These are phyloP conservation scores for Phytophthora chlamydospora DNA, from an alignment of 352 stramenopile species.

Conservation along the genomic window DNA sequence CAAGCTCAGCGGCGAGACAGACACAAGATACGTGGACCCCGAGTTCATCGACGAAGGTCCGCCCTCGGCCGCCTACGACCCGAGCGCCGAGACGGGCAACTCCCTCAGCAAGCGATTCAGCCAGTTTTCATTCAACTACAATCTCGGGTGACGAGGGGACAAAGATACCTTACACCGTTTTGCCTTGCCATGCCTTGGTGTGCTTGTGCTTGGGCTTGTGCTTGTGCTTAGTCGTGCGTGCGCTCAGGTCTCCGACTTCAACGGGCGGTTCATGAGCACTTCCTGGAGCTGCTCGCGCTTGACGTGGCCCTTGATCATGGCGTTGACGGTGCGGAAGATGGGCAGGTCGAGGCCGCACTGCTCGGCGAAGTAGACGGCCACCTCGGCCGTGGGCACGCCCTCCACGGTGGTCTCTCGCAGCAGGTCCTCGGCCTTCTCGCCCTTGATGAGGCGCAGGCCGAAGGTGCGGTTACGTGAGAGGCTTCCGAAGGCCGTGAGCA, in stretches of 20 bases:
- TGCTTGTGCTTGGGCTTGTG: no score
- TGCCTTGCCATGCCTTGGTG: neutral
- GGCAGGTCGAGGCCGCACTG: conserved; percentile 91
- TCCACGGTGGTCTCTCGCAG: conserved; percentile 91
- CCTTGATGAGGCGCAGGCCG: conserved; percentile 94
- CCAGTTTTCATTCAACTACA: conserved; percentile 92
- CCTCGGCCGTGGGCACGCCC: conserved; percentile 95
- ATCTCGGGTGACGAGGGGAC: conserved; percentile 44
- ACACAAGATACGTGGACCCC: conserved; percentile 89
- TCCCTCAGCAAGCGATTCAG: conserved; percentile 87
- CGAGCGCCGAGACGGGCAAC: conserved; percentile 62
- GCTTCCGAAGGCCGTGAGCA: conserved; percentile 96
- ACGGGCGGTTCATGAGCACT: conserved; percentile 81
- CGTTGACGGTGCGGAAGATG: conserved; percentile 89
- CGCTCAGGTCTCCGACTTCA: conserved; percentile 76
- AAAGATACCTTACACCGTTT: conserved; percentile 17
- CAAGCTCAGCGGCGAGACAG: conserved; percentile 84
- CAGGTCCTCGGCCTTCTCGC: conserved; percentile 94
- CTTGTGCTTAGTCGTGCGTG: neutral
- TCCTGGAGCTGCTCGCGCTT: conserved; percentile 76
- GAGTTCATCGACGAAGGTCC: conserved; percentile 89
- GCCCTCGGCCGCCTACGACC: conserved; percentile 81
- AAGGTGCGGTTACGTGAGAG: conserved; percentile 96
- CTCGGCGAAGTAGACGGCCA: conserved; percentile 91
- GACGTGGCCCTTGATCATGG: conserved; percentile 84